These are phyloP conservation scores for Ogataea glucozyma DNA, from an alignment of 805 yeast genomes.

Conservation along the genomic window DNA sequence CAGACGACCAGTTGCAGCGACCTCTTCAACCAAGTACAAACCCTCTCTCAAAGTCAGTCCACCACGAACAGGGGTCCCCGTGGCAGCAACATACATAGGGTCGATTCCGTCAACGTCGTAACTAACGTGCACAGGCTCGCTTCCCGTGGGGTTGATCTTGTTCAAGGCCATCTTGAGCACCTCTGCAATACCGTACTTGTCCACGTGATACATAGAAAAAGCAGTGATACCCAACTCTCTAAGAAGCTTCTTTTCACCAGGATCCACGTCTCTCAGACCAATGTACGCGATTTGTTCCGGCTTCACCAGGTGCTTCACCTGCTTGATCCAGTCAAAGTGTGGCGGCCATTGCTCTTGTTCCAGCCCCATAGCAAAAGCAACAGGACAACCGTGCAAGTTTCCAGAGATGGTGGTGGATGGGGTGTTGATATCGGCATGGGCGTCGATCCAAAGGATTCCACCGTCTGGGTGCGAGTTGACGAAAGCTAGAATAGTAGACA, in stretches of 20 bases:
- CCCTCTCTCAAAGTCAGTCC: constrained; percentile 95
- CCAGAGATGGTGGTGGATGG: constrained; percentile 82
- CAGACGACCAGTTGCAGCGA: constrained; percentile 86
- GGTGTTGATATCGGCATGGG: constrained; percentile 96
- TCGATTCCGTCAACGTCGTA: constrained; percentile 98
- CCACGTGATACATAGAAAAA: constrained; percentile 94
- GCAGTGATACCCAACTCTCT: constrained; percentile 75
- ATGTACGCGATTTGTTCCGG: constrained; percentile 81
- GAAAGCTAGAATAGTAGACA: constrained; percentile 88
- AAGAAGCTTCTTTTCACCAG: constrained; percentile 76
- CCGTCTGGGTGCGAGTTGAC: constrained; percentile 80
- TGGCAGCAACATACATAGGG: constrained; percentile 91
- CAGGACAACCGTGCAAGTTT: constrained; percentile 95
- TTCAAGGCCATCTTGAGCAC: constrained; percentile 91
- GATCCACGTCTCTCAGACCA: constrained; percentile 92
- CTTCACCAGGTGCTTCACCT: constrained; percentile 59
- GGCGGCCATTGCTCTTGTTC: constrained; percentile 68
- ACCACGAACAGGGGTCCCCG: constrained; percentile 97
- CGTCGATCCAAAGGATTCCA: constrained; percentile 93
- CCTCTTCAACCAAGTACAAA: constrained; percentile 84
- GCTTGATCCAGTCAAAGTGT: constrained; percentile 66
- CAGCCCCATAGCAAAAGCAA: constrained; percentile 84
- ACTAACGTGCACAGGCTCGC: constrained; percentile 79
- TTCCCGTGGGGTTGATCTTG: constrained; percentile 68
- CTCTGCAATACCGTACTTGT: constrained; percentile 86